Percentiles rank a stretch among this genome's conserved stretches.
phyloP scores from a whole-genome alignment of 805 yeast genomes.

The Cephaloascus fragrans region DNA sequence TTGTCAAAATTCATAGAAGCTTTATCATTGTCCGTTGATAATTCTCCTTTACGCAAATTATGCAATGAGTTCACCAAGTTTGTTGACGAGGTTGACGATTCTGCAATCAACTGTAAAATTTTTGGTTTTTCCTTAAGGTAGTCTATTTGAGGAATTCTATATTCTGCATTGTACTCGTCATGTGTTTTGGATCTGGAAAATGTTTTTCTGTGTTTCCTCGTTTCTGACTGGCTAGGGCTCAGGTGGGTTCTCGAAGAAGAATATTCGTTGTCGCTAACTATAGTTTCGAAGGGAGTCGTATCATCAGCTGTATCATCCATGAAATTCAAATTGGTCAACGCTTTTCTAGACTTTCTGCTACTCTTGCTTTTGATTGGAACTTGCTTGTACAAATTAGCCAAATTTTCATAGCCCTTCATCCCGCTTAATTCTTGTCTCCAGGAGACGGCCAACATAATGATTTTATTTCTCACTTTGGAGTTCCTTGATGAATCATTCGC shows the following conservation, averaged over 20 bases:
- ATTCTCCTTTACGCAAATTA: conserved; percentile 29
- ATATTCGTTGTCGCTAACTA: conserved; percentile 12
- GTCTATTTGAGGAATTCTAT: conserved; percentile 58
- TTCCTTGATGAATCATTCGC: conserved; percentile 29
- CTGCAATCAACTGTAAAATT: conserved; percentile 59
- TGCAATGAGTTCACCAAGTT: conserved; percentile 45
- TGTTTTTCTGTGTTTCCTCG: not conserved
- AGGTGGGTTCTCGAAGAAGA: conserved; percentile 7
- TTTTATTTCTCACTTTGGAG: conserved; percentile 34
- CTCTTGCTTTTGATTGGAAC: conserved; percentile 24
- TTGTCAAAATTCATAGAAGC: conserved; percentile 62
- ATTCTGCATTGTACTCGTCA: conserved; percentile 34
- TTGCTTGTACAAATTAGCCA: conserved; percentile 35
- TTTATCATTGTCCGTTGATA: conserved; percentile 54
- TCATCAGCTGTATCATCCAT: conserved; percentile 45
- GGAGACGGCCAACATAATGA: conserved; percentile 41
- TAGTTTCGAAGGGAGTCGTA: conserved; percentile 21
- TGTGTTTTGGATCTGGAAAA: conserved; percentile 11
- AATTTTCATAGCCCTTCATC: conserved; percentile 34
- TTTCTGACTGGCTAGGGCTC: conserved; percentile 6
- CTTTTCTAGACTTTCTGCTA: conserved; percentile 6
- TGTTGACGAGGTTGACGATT: conserved; percentile 67
- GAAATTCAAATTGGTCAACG: conserved; percentile 23
- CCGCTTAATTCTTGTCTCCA: conserved; percentile 59
- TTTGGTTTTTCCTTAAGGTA: conserved; percentile 64